Evolutionary conservation across 305 asterid genomes (phyloP).

Genomic region (Solanum aculeatissimum): DNA sequence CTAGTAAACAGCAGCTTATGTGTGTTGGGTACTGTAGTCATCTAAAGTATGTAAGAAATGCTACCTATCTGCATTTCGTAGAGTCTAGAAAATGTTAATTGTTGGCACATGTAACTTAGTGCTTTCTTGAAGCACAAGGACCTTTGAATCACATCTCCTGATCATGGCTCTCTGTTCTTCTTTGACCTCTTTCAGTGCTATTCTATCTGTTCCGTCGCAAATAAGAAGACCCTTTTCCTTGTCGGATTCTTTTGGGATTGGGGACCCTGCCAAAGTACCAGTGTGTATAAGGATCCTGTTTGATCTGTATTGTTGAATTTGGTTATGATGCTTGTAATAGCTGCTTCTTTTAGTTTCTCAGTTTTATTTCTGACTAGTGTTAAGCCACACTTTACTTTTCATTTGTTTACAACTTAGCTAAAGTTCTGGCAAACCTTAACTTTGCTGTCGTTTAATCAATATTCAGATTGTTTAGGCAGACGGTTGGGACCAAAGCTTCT

Average conservation of each 20-base stretch:
- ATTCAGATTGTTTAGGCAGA: conserved; percentile 80
- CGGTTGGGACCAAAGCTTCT: conserved; percentile 81
- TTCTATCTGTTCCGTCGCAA: background rate
- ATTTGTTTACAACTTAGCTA: background rate
- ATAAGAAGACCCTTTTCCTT: background rate
- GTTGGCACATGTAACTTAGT: background rate
- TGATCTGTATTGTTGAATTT: background rate
- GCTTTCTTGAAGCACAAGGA: background rate
- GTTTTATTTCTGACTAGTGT: background rate
- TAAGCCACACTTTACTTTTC: background rate
- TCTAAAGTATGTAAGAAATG: background rate
- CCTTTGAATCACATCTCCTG: background rate
- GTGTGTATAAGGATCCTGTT: background rate
- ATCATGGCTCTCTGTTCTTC: background rate
- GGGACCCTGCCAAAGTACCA: background rate
- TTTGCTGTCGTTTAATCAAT: background rate
- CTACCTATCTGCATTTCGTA: background rate
- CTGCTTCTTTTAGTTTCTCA: background rate
- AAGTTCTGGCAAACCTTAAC: background rate
- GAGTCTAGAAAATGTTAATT: background rate
- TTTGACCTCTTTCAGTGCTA: background rate
- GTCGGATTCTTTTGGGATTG: background rate
- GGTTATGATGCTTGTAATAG: background rate
- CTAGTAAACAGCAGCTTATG: background rate
- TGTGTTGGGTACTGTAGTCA: background rate